Evolutionary conservation across 768 basidiomycete species (phyloP), one percentile per base, ranked within the genome.

Genomic region (Strobilomyces confusus): DNA sequence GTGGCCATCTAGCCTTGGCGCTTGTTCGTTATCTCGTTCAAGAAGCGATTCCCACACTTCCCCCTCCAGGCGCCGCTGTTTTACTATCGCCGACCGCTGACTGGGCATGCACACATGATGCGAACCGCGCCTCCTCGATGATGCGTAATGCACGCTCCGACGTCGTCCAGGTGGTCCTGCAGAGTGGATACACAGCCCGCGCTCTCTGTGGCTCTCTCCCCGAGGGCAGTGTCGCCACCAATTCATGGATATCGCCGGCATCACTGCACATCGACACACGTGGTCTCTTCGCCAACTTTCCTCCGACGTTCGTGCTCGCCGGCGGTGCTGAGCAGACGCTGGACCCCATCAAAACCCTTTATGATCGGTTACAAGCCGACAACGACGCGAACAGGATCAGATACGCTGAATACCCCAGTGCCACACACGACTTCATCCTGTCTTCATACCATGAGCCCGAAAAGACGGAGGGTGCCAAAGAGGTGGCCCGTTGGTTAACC

Each of bases 241-340:
- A 61, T 20, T 5, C 52, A 13, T 59, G 54, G 52, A 44, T 57
- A 19, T 58, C 58, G 6, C 59, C 58, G 9, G 20, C 55, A 4
- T 61, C 55, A 1, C 44, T 58, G 19, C 45, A n/a, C 36, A 43
- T 52, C 33, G 29, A 57, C 14, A 51, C 50, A 6, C 48, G 15
- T 9, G 62, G 59, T 0, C 26, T 56, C 19, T 71, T 65, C 49
- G 15, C n/a, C 38, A 51, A 61, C n/a, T 69, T 69, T 51, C 65
- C 69, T 13, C 55, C 56, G 9, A 71, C 70, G 23, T 52, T 59
- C 19, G 52, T 72, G 12, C 44, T 65, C 32, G 61, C 55, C 7
- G 67, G 70, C 12, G 63, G 63, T 5, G 67, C 58, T 15, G 70
- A 72, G 41, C 54, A 61, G 59, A 57, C 56, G 8, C 44, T 66